Evolutionary conservation across 169 alveolate species (phyloP).

Genomic region (Cystoisospora suis): DNA sequence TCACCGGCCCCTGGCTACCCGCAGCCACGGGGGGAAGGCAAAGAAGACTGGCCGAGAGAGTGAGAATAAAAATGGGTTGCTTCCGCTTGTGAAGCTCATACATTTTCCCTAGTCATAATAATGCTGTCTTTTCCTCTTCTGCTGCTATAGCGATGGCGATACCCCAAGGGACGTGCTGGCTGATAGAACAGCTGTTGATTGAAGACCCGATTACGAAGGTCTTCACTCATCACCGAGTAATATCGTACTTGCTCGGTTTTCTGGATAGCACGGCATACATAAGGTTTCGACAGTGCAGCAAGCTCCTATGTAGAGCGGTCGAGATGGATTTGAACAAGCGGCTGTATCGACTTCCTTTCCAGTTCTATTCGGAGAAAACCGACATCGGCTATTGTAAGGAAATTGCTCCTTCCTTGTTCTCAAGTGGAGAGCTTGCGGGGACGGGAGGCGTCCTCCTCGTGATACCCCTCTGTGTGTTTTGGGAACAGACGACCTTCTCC

Average conservation of each 20-base stretch:
- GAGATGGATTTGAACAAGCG: constrained; percentile 16
- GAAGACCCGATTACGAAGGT: not conserved
- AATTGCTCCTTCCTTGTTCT: too few species aligned
- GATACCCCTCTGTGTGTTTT: too few species aligned
- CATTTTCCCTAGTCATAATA: too few species aligned
- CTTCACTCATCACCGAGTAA: not conserved
- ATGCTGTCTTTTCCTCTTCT: too few species aligned
- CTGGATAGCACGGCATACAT: not conserved
- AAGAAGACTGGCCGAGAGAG: too few species aligned
- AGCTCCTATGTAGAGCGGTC: constrained; percentile 18
- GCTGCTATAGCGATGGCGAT: not conserved
- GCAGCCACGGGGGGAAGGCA: too few species aligned
- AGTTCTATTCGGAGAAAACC: not conserved
- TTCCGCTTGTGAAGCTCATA: too few species aligned
- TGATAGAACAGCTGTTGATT: not conserved
- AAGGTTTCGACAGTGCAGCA: constrained; percentile 22
- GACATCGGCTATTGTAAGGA: constrained; percentile 28
- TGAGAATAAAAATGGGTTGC: too few species aligned
- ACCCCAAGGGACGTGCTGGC: constrained; percentile 15
- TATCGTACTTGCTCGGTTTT: constrained; percentile 5
- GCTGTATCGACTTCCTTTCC: not conserved
- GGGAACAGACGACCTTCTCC: too few species aligned
- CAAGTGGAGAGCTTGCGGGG: too few species aligned
- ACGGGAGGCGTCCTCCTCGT: too few species aligned
- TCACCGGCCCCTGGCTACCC: too few species aligned